Base-by-base conservation (phyloP, 768 basidiomycete species). In the Amanita rubescens region DNA sequence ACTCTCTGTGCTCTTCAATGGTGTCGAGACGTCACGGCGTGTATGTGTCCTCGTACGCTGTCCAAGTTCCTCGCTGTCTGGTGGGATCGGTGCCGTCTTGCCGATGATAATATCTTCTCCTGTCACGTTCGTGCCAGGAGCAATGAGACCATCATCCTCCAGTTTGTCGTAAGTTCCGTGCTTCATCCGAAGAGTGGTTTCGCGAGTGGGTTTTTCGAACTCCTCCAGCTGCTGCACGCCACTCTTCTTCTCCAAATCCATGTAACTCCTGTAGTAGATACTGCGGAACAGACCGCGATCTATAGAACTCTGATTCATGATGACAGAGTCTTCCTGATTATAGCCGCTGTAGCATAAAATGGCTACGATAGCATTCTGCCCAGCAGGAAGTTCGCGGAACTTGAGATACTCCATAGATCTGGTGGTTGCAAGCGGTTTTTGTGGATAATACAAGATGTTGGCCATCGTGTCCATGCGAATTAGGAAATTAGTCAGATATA, bases 401-500 rank as follows among this genome's bases (percentile, higher is more conserved):
- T 94, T 93, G 56, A 99, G 81, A 63, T 97, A 98, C 69, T 98
- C 93, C 96, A 99, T 97, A 7, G 95, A 97, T 39, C 95, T 90
- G 3, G 96, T 99, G 1, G 95, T 98, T 1, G 95, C 95, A 43
- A 98, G 85, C 32, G 95, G 96, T 67, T 99, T 99, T 74, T 99
- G 95, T 24, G 95, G 95, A 67, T 99, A 99, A 70, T 96, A 99
- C 42, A 99, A 79, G 58, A 99, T 96, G 65, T 99, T 99, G 60
- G 95, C 93, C 95, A 98, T 98, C 9, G 96, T 99, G 68, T 99
- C 95, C 93, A 98, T 95, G 51, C 95, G 92, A 60, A 97, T 88
- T 60, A 96, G 81, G 78, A 95, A 99, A 70, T 98, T 99, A 33
- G 95, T 98, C 33, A 98, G 79, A 71, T 90, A 96, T 59, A 98